Evolutionary conservation across 768 basidiomycete species (phyloP).

Genomic region (Amanita rimosa): DNA sequence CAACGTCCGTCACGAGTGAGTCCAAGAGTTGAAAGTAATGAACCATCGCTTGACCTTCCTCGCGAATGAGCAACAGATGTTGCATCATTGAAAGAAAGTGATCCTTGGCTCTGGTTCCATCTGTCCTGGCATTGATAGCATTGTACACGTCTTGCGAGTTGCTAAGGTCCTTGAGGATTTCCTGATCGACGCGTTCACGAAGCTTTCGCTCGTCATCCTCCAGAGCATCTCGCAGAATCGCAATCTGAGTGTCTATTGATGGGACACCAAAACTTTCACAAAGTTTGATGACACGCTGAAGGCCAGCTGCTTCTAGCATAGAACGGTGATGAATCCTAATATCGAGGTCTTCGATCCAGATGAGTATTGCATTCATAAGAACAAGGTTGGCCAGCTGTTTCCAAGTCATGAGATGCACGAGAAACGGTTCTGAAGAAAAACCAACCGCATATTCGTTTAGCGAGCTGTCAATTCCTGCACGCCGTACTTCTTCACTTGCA

Average conservation of each 20-base stretch:
- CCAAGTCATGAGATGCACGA: slow-evolving; percentile 4
- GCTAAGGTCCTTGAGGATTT: slow-evolving; percentile 63
- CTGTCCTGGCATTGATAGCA: slow-evolving; percentile 66
- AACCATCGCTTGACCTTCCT: slow-evolving; percentile 73
- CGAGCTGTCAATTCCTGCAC: slow-evolving; percentile 49
- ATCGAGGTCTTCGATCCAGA: slow-evolving; percentile 64
- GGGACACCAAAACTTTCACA: slow-evolving; percentile 56
- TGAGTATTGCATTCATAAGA: slow-evolving; percentile 60
- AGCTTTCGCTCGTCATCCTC: slow-evolving; percentile 69
- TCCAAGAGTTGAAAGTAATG: slow-evolving; percentile 91
- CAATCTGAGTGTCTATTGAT: slow-evolving; percentile 56
- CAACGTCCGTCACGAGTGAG: slow-evolving; percentile 79
- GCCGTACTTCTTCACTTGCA: slow-evolving; percentile 82
- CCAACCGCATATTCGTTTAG: slow-evolving; percentile 83
- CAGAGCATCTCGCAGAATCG: slow-evolving; percentile 44
- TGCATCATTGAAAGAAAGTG: slow-evolving; percentile 93
- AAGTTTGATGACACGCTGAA: slow-evolving; percentile 60
- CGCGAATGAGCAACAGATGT: slow-evolving; percentile 82
- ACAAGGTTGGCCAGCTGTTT: slow-evolving; percentile 59
- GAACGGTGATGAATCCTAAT: slow-evolving; percentile 77
- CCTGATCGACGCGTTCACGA: slow-evolving; percentile 64
- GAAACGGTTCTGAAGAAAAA: slow-evolving; percentile 6
- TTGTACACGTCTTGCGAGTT: slow-evolving; percentile 83
- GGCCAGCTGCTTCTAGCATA: slow-evolving; percentile 83
- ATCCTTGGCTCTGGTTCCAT: slow-evolving; percentile 67